phyloP scores from a whole-genome alignment of 768 basidiomycete genomes.

The Kwoniella sp. region DNA sequence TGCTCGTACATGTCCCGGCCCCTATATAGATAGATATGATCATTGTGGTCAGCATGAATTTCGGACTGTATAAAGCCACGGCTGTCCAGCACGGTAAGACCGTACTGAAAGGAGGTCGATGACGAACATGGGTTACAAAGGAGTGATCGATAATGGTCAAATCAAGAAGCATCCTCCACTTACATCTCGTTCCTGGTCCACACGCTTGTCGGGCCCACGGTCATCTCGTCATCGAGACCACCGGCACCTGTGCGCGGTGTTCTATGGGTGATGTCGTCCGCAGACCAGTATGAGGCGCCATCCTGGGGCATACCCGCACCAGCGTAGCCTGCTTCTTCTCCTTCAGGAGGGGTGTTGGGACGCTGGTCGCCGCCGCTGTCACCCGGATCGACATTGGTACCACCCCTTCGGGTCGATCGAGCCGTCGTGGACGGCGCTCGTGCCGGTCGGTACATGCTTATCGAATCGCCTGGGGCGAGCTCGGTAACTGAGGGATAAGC shows the following conservation, averaged over 20 bases:
- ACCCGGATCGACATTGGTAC: slow-evolving; percentile 45
- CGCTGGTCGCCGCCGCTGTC: slow-evolving; percentile 7
- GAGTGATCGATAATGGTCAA: neutral
- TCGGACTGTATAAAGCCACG: neutral
- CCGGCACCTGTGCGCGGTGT: slow-evolving; percentile 16
- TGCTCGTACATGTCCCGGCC: slow-evolving; percentile 44
- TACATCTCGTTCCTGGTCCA: slow-evolving; percentile 37
- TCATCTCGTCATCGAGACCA: slow-evolving; percentile 33
- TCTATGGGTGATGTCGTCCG: slow-evolving; percentile 16
- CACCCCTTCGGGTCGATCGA: slow-evolving; percentile 32
- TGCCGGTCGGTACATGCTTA: slow-evolving; percentile 45
- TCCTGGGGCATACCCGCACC: slow-evolving; percentile 8
- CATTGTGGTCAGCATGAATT: neutral
- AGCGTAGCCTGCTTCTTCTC: slow-evolving; percentile 13
- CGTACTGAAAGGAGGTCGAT: slow-evolving; percentile 2
- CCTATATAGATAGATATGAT: slow-evolving; percentile 20
- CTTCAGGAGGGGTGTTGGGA: slow-evolving; percentile 3
- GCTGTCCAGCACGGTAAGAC: neutral
- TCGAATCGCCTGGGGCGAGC: slow-evolving; percentile 35
- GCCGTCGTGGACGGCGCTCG: slow-evolving; percentile 27
- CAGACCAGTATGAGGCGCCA: slow-evolving; percentile 16
- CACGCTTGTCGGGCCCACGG: slow-evolving; percentile 32
- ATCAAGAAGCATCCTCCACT: slow-evolving; percentile 13
- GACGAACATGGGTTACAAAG: slow-evolving; percentile 9
- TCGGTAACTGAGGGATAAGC: slow-evolving; percentile 26